Conservation (phyloP, 352 stramenopile species). For the Pythium phragmitis region DNA sequence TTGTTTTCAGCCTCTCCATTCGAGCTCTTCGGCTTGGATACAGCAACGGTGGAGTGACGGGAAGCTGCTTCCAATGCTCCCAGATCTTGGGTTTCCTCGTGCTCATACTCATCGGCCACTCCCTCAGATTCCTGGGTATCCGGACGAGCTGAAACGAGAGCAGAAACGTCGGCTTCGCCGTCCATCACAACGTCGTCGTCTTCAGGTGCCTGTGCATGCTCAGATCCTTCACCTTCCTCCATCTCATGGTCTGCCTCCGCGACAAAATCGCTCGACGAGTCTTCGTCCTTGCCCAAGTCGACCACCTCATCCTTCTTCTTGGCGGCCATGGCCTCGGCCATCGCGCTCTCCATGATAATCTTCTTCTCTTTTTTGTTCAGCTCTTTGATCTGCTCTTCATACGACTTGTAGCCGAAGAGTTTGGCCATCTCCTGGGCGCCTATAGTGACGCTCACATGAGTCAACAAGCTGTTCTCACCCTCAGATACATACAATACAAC, state of each 20-base stretch:
- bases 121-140: slow-evolving; percentile 2
- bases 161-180: not conserved
- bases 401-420: slow-evolving; percentile 72
- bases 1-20: not conserved
- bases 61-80: slow-evolving; percentile 13
- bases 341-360: slow-evolving; percentile 49
- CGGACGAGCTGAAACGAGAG: not conserved
- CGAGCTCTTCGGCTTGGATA: not conserved
- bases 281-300: slow-evolving; percentile 22
- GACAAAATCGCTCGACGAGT: slow-evolving; percentile 28
- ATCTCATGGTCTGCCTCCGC: slow-evolving; percentile 6
- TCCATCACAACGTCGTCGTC: slow-evolving; percentile 7
- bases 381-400: slow-evolving; percentile 66
- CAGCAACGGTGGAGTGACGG: not conserved
- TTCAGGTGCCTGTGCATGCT: not conserved
- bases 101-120: slow-evolving; percentile 8
- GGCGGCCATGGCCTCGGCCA: slow-evolving; percentile 8
- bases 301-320: slow-evolving; percentile 18
- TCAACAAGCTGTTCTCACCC: not conserved
- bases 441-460: not conserved
- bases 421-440: slow-evolving; percentile 63
- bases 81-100: slow-evolving; percentile 26
- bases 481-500: not conserved
- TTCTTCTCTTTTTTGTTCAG: slow-evolving; percentile 66
- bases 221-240: slow-evolving; percentile 3